Conservation (phyloP, 148 eudicot species). For the Vaccinium darrowii region DNA sequence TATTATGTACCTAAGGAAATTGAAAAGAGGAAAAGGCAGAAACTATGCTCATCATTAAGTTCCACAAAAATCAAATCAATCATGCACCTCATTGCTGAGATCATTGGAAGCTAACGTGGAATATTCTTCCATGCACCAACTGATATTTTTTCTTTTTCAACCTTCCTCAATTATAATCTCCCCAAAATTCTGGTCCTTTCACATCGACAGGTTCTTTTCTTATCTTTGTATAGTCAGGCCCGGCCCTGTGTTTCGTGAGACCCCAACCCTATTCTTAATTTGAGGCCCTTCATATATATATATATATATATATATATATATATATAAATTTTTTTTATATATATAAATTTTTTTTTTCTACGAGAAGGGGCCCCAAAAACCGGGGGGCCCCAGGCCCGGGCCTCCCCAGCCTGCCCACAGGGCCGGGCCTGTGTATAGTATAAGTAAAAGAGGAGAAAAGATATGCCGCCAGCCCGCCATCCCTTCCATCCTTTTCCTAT, state of each 20-base stretch:
- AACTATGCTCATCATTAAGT: not conserved
- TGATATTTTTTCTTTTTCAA: not conserved
- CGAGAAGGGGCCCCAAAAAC: too few relatives aligned
- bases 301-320: too few relatives aligned
- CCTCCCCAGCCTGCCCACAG: too few relatives aligned
- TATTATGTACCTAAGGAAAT: not conserved
- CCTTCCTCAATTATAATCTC: not conserved
- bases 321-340: too few relatives aligned
- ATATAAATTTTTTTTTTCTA: too few relatives aligned
- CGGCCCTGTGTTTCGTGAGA: too few relatives aligned
- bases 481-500: not conserved
- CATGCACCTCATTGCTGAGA: not conserved
- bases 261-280: too few relatives aligned
- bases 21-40: not conserved
- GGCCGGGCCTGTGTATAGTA: too few relatives aligned
- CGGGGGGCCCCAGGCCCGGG: too few relatives aligned
- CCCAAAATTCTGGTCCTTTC: not conserved
- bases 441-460: not conserved
- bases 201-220: too few relatives aligned
- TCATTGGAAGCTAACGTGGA: constrained; percentile 2
- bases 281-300: too few relatives aligned
- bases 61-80: not conserved
- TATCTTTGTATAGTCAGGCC: too few relatives aligned
- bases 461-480: not conserved
- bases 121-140: not conserved